These are phyloP conservation scores for Triangularia setosa DNA, from an alignment of 2,329 filamentous ascomycete species.

Conservation along the genomic window DNA sequence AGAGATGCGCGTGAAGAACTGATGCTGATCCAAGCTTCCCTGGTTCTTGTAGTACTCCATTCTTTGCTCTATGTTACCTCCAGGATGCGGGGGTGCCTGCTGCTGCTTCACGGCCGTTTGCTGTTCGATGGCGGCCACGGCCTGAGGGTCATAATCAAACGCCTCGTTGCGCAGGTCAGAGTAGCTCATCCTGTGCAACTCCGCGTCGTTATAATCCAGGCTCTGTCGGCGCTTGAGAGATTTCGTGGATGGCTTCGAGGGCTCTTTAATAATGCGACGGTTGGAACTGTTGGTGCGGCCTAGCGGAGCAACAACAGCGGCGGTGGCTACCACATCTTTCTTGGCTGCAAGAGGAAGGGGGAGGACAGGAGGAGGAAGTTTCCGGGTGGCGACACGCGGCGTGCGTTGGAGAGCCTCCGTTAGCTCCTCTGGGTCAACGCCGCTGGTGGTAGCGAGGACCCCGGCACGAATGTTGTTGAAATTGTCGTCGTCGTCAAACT, in stretches of 20 bases:
- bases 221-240: slow-evolving; percentile 38
- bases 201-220: slow-evolving; percentile 55
- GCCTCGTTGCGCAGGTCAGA: slow-evolving; percentile 46
- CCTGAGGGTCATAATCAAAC: slow-evolving; percentile 56
- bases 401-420: slow-evolving; percentile 30
- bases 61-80: slow-evolving; percentile 44
- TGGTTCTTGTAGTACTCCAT: slow-evolving; percentile 48
- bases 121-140: slow-evolving; percentile 28
- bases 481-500: slow-evolving; percentile 21
- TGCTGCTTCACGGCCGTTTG: slow-evolving; percentile 30
- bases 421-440: slow-evolving; percentile 27
- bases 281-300: slow-evolving; percentile 17
- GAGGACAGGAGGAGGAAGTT: slow-evolving; percentile 5
- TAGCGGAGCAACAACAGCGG: slow-evolving; percentile 6
- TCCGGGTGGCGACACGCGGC: slow-evolving; percentile 16
- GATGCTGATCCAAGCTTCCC: slow-evolving; percentile 40
- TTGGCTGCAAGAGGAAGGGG: background rate
- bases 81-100: slow-evolving; percentile 28
- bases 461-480: slow-evolving; percentile 28
- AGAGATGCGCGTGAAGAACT: slow-evolving; percentile 51
- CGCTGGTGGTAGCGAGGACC: slow-evolving; percentile 28
- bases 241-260: slow-evolving; percentile 12
- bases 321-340: slow-evolving; percentile 6
- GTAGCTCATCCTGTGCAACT: slow-evolving; percentile 52
- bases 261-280: slow-evolving; percentile 22